phyloP scores from a whole-genome alignment of 352 stramenopile genomes.

The Phytophthora meadii region DNA sequence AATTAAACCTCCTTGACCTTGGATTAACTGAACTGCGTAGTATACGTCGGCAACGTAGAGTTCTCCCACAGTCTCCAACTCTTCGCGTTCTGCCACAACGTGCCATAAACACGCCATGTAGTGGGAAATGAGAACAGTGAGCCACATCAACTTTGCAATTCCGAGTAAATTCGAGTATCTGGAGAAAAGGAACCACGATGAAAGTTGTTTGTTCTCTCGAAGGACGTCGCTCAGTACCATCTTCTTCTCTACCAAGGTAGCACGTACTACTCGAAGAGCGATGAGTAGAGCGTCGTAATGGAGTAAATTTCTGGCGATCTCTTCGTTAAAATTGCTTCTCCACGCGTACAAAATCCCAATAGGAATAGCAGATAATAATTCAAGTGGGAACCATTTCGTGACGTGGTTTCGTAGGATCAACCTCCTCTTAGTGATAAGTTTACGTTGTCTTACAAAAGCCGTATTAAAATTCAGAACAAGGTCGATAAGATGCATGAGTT shows the following conservation, averaged over 20 bases:
- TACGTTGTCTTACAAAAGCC: slow-evolving; percentile 7
- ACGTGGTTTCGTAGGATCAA: slow-evolving; percentile 20
- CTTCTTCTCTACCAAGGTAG: too few species aligned
- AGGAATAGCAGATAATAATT: slow-evolving; percentile 21
- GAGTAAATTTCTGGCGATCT: not conserved
- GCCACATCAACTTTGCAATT: slow-evolving; percentile 39
- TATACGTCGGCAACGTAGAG: slow-evolving; percentile 50
- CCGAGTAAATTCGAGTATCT: slow-evolving; percentile 41
- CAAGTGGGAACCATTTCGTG: slow-evolving; percentile 11
- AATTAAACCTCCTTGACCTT: slow-evolving; percentile 47
- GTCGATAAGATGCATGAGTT: slow-evolving; percentile 6
- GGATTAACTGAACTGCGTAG: slow-evolving; percentile 43
- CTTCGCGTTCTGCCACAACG: slow-evolving; percentile 6
- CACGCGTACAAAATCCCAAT: not conserved
- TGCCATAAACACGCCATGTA: slow-evolving; percentile 59
- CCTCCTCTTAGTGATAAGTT: slow-evolving; percentile 18
- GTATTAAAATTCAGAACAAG: slow-evolving; percentile 33
- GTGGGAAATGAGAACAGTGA: slow-evolving; percentile 49
- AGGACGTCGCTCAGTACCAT: not conserved
- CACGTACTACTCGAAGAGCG: slow-evolving; percentile 4
- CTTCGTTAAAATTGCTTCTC: not conserved
- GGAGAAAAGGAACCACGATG: slow-evolving; percentile 30
- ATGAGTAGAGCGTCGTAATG: slow-evolving; percentile 18
- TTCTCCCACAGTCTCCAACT: not conserved
- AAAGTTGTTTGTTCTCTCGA: slow-evolving; percentile 9